Percentiles rank a stretch among this genome's conserved stretches.
phyloP scores from a whole-genome alignment of 2,329 filamentous ascomycete genomes.

The Akanthomyces muscarius region DNA sequence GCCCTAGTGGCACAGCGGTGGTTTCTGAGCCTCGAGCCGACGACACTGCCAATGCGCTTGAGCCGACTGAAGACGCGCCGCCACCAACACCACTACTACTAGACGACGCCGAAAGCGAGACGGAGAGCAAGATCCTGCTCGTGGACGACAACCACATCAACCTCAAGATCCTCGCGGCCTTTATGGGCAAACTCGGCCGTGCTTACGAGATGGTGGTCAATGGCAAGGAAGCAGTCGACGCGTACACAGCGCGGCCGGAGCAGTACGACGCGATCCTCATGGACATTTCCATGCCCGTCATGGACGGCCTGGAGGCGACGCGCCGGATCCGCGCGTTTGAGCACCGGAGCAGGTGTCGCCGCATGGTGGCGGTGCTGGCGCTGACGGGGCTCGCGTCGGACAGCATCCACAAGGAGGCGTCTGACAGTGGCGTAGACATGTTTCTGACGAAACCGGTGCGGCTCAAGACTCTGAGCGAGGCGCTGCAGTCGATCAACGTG shows the following conservation, averaged over 20 bases:
- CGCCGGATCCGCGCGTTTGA: constrained; percentile 48
- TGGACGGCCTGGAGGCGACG: constrained; percentile 47
- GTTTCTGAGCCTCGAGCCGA: neutral
- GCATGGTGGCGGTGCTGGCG: constrained; percentile 46
- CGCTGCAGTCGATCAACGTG: constrained; percentile 16
- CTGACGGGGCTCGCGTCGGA: constrained; percentile 50
- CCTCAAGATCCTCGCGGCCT: constrained; percentile 31
- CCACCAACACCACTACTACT: neutral
- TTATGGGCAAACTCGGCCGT: constrained; percentile 33
- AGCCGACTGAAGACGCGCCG: neutral
- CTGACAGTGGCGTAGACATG: constrained; percentile 49
- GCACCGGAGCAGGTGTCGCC: constrained; percentile 33
- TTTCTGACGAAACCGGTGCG: constrained; percentile 53
- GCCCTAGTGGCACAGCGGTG: neutral
- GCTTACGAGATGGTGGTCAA: constrained; percentile 30
- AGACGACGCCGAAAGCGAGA: neutral
- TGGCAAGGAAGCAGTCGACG: constrained; percentile 32
- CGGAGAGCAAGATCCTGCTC: constrained; percentile 28
- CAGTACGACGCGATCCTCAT: constrained; percentile 34
- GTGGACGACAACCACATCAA: constrained; percentile 42
- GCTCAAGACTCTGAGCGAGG: constrained; percentile 32
- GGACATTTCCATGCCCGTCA: constrained; percentile 56
- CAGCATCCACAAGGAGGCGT: constrained; percentile 48
- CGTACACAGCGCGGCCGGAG: constrained; percentile 23
- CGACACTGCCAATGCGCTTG: neutral